Evolutionary conservation across 345 rosid species (phyloP).

Genomic region (Ceriops decandra): DNA sequence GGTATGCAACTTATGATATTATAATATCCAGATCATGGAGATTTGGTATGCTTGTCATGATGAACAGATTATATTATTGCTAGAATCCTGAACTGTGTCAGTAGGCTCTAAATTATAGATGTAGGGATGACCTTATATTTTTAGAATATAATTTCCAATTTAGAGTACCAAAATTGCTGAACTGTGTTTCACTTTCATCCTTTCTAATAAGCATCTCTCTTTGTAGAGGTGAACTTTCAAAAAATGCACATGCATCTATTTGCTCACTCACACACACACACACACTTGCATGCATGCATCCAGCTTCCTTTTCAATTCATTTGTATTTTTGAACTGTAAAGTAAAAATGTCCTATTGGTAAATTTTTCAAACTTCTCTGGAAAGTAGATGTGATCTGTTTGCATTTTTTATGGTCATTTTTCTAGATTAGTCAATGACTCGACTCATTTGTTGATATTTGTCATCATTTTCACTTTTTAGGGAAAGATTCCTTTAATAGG

Average conservation of each 20-base stretch:
- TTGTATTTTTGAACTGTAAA: background rate
- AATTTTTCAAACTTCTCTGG: background rate
- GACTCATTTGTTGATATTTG: background rate
- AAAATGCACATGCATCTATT: background rate
- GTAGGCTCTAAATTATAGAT: background rate
- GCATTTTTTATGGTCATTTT: background rate
- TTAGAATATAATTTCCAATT: background rate
- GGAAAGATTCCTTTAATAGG: conserved; percentile 93
- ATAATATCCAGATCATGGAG: background rate
- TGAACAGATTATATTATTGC: background rate
- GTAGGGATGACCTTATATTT: background rate
- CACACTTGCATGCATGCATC: background rate
- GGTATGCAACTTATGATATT: conserved; percentile 45
- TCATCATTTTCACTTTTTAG: conserved; percentile 37
- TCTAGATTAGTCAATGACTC: background rate
- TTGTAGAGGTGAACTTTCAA: background rate
- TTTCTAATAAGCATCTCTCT: background rate
- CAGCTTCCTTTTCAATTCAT: background rate
- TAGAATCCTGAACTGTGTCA: background rate
- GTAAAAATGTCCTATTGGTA: background rate
- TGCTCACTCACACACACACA: background rate
- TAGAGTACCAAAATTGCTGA: background rate
- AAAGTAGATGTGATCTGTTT: background rate
- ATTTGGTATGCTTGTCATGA: background rate
- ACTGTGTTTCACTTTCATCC: background rate